A percentile compares a stretch with the other conserved stretches of the same genome.
Evolutionary conservation across 2,329 filamentous ascomycete genomes (phyloP).

Genomic region (Trichoderma lentiforme): DNA sequence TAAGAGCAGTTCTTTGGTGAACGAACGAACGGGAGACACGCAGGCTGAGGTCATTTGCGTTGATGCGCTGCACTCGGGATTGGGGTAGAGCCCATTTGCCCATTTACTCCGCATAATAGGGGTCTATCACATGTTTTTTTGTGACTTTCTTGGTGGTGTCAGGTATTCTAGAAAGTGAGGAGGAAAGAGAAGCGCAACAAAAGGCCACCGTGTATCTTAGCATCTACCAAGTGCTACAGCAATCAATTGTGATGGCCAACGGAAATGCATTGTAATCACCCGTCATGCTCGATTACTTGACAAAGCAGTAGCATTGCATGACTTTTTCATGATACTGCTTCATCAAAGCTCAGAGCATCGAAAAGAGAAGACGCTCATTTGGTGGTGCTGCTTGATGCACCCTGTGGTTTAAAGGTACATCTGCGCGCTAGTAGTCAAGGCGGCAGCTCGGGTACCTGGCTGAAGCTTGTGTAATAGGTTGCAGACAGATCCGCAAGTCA

Average conservation of each 20-base stretch:
- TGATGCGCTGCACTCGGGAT: background rate
- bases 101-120: slow-evolving; percentile 9
- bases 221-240: background rate
- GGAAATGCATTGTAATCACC: background rate
- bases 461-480: background rate
- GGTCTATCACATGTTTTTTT: slow-evolving; percentile 5
- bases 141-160: background rate
- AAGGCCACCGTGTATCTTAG: background rate
- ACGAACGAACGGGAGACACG: background rate
- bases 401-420: background rate
- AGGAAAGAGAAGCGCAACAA: background rate
- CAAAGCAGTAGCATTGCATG: background rate
- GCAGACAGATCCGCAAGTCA: background rate
- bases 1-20: background rate
- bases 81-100: background rate
- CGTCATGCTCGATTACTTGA: background rate
- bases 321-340: background rate
- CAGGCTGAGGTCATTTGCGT: background rate
- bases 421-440: background rate
- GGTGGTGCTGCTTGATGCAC: background rate
- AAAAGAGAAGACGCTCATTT: background rate
- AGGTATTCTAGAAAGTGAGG: background rate
- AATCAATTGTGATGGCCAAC: background rate
- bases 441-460: background rate
- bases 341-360: background rate